A percentile compares a stretch with the other conserved stretches of the same genome.
phyloP scores from a whole-genome alignment of 2,329 filamentous ascomycete species.

The Arthrobotrys sphaeroides region DNA sequence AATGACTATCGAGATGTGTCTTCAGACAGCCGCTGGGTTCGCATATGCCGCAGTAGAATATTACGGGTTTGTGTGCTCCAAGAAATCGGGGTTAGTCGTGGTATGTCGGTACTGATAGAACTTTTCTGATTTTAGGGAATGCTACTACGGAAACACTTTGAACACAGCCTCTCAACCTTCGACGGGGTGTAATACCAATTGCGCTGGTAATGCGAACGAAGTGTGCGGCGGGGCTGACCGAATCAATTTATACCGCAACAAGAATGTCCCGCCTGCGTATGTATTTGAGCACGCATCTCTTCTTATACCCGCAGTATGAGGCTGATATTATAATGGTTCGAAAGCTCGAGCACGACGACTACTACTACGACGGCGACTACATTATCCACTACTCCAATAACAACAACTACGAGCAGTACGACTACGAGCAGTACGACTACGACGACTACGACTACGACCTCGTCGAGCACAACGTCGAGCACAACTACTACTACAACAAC shows the following conservation, averaged over 20 bases:
- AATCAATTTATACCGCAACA: conserved; percentile 3
- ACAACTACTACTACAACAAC: background rate
- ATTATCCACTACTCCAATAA: background rate
- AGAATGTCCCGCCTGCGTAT: background rate
- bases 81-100: background rate
- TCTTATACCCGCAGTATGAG: no score
- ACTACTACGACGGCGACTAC: background rate
- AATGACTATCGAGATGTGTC: conserved; percentile 25
- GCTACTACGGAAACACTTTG: conserved; percentile 13
- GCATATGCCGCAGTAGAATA: conserved; percentile 12
- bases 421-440: background rate
- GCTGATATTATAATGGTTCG: no score
- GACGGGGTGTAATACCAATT: conserved; percentile 8
- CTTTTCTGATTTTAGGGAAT: background rate
- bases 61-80: background rate
- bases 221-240: conserved; percentile 9
- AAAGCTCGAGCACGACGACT: conserved; percentile 1
- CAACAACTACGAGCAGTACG: background rate
- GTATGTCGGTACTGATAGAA: background rate
- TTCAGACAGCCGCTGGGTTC: background rate
- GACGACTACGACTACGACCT: background rate
- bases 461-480: background rate
- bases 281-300: background rate
- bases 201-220: conserved; percentile 5
- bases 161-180: background rate